Evolutionary conservation across 371 early-diverging fungal genomes (phyloP).

Genomic region (Syncephalastrum contaminatum): DNA sequence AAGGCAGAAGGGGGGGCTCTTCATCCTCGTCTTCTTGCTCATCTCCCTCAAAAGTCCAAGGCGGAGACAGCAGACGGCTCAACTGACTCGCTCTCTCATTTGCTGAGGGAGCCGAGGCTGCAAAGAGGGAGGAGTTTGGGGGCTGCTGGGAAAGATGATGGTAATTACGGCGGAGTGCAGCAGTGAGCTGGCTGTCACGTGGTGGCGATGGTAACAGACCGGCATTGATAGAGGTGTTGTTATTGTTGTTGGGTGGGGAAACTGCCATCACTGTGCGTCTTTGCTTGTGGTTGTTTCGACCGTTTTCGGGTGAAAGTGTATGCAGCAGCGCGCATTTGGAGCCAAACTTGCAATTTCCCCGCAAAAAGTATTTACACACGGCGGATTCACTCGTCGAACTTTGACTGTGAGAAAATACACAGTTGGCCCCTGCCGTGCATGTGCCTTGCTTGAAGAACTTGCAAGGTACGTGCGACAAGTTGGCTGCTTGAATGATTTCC

Average conservation of each 20-base stretch:
- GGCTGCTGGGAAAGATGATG: too few relatives aligned
- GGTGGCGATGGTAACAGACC: too few relatives aligned
- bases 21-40: constrained; percentile 12
- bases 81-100: neutral
- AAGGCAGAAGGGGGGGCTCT: constrained; percentile 45
- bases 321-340: constrained; percentile 75
- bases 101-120: neutral
- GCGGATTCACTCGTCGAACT: constrained; percentile 57
- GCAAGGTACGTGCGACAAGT: constrained; percentile 67
- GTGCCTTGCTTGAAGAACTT: constrained; percentile 78
- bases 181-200: constrained; percentile 1
- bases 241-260: constrained; percentile 1
- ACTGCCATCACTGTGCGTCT: neutral
- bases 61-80: neutral
- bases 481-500: too few relatives aligned
- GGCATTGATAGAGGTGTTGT: neutral
- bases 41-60: neutral
- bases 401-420: constrained; percentile 73
- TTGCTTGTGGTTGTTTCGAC: constrained; percentile 4
- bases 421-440: constrained; percentile 77
- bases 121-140: neutral
- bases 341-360: constrained; percentile 84
- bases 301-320: constrained; percentile 24
- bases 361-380: constrained; percentile 76
- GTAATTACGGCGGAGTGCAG: neutral